These are phyloP conservation scores for Candida nemodendra DNA, from an alignment of 805 yeast species.

Conservation along the genomic window DNA sequence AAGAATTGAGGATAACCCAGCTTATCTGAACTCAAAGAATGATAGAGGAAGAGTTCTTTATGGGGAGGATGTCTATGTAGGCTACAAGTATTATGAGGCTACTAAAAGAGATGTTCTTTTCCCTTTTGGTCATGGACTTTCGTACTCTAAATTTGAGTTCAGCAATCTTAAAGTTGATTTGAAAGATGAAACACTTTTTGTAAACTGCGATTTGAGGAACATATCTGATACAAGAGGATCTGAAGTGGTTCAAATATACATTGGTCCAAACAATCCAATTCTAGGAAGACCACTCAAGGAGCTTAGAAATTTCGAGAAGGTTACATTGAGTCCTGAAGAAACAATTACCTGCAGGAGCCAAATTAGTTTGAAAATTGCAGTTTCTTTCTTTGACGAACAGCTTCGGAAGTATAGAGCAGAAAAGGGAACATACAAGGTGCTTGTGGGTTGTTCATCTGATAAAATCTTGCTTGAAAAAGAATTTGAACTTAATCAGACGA, in stretches of 20 bases:
- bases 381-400: not conserved
- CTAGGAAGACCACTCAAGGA: conserved; percentile 54
- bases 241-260: conserved; percentile 54
- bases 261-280: conserved; percentile 34
- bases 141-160: conserved; percentile 38
- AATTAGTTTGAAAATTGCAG: not conserved
- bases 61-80: conserved; percentile 46
- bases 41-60: conserved; percentile 36
- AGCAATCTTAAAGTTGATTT: conserved; percentile 31
- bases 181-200: conserved; percentile 12
- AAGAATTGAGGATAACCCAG: conserved; percentile 33
- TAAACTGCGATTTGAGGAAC: conserved; percentile 42
- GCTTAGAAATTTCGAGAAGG: conserved; percentile 53
- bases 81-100: conserved; percentile 43
- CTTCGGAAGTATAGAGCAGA: not conserved
- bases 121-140: conserved; percentile 46
- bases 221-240: conserved; percentile 46
- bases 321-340: conserved; percentile 29
- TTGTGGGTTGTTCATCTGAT: not conserved
- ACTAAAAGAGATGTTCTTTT: conserved; percentile 35
- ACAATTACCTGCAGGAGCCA: not conserved
- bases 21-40: conserved; percentile 36
- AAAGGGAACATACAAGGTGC: not conserved
- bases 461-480: not conserved
- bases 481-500: not conserved